Conservation (phyloP, 441 rosid species). For the Rhodomyrtus psidioides region DNA sequence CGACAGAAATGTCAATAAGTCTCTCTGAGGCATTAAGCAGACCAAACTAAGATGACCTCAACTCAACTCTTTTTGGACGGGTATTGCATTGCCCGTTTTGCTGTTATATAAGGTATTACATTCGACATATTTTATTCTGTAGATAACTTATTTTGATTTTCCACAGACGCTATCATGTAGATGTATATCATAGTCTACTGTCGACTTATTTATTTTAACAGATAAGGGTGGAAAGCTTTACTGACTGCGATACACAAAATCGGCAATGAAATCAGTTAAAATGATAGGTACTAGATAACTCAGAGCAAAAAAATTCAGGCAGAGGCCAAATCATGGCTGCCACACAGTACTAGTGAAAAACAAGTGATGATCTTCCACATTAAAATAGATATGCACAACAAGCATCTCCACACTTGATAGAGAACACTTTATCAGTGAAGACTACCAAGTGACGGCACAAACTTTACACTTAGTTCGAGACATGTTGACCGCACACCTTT, state of each 20-base stretch:
- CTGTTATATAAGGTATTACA: background rate
- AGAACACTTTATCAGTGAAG: background rate
- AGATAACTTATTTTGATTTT: background rate
- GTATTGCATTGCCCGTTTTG: background rate
- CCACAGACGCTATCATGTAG: background rate
- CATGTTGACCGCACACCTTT: slow-evolving; percentile 32
- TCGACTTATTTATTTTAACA: background rate
- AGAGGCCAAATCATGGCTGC: background rate
- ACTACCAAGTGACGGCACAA: background rate
- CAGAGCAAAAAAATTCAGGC: background rate
- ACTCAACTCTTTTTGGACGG: background rate
- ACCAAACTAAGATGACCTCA: background rate
- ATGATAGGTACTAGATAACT: background rate
- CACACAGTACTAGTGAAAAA: background rate
- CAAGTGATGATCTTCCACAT: background rate
- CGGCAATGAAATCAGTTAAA: background rate
- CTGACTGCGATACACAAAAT: background rate
- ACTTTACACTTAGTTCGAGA: background rate
- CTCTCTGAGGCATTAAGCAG: background rate
- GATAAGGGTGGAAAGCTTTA: background rate
- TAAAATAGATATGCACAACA: background rate
- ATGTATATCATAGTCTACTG: background rate
- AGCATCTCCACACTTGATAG: background rate
- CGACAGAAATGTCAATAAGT: background rate
- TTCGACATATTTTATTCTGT: background rate